Evolutionary conservation across 2,329 filamentous ascomycete species (phyloP).

Genomic region (Colletotrichum salicis): DNA sequence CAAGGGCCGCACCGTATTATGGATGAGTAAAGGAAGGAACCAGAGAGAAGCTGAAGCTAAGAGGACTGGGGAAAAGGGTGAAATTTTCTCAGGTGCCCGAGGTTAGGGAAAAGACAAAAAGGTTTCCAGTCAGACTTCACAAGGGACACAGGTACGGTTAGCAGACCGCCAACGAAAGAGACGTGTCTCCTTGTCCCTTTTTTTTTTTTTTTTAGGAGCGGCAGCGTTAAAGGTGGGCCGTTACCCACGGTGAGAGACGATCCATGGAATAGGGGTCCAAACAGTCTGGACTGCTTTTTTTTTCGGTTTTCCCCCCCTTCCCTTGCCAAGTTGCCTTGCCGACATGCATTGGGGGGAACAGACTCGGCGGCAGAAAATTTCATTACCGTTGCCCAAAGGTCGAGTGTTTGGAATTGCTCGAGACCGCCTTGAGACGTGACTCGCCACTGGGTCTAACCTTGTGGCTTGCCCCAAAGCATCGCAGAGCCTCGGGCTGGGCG

Average conservation of each 20-base stretch:
- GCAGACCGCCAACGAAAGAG: slow-evolving; percentile 23
- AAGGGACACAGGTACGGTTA: not conserved
- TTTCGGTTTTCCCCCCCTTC: not conserved
- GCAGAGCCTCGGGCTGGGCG: slow-evolving; percentile 6
- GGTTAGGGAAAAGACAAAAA: slow-evolving; percentile 5
- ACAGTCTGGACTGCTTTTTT: not conserved
- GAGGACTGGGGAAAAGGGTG: not conserved
- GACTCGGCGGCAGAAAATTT: slow-evolving; percentile 20
- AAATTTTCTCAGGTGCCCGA: slow-evolving; percentile 26
- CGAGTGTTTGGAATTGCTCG: slow-evolving; percentile 21
- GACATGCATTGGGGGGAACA: slow-evolving; percentile 13
- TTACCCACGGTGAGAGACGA: slow-evolving; percentile 14
- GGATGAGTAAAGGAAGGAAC: slow-evolving; percentile 2
- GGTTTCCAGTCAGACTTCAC: slow-evolving; percentile 2
- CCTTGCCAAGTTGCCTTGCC: not conserved
- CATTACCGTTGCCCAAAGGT: slow-evolving; percentile 3
- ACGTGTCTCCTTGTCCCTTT: slow-evolving; percentile 24
- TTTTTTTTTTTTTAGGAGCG: slow-evolving; percentile 22
- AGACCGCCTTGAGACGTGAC: slow-evolving; percentile 21
- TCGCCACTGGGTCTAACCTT: slow-evolving; percentile 20
- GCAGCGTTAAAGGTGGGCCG: slow-evolving; percentile 15
- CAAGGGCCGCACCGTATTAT: not conserved
- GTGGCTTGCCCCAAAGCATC: not conserved
- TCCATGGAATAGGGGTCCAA: slow-evolving; percentile 34
- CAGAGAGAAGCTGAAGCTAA: not conserved